Conservation (phyloP, 1,284 basidiomycete species). For the Cystodermella granulosa region DNA sequence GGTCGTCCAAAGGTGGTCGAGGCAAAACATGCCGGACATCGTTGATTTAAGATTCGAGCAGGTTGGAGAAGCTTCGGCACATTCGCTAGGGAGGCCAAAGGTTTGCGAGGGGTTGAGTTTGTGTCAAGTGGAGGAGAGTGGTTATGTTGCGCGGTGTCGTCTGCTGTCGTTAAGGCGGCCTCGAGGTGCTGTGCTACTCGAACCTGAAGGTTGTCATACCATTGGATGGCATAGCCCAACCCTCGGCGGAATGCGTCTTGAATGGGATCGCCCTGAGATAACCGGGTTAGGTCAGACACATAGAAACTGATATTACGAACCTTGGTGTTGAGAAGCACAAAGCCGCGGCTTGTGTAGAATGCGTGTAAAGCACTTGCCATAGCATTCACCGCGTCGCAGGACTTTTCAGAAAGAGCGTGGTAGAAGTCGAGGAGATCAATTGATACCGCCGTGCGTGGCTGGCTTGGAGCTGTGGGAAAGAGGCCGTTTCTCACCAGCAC, state of each 20-base stretch:
- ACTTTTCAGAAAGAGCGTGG: constrained; percentile 17
- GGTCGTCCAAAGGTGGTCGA: constrained; percentile 20
- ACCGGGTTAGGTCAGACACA: background rate
- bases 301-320: constrained; percentile 2
- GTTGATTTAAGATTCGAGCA: constrained; percentile 21
- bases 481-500: constrained; percentile 15
- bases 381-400: constrained; percentile 21
- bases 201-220: constrained; percentile 15
- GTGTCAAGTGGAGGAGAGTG: too few relatives aligned
- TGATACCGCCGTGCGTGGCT: constrained; percentile 17
- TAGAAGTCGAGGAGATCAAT: constrained; percentile 20
- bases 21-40: constrained; percentile 35
- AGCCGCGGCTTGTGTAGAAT: constrained; percentile 14
- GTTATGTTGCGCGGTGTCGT: too few relatives aligned
- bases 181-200: constrained; percentile 6
- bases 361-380: constrained; percentile 12
- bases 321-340: constrained; percentile 6
- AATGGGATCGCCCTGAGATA: constrained; percentile 9
- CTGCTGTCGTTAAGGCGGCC: background rate
- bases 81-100: too few relatives aligned
- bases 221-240: constrained; percentile 20
- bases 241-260: constrained; percentile 19
- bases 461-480: constrained; percentile 20
- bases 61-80: too few relatives aligned
- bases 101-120: too few relatives aligned